These are phyloP conservation scores for Pythium apleroticum DNA, from an alignment of 352 stramenopile genomes.

Conservation along the genomic window DNA sequence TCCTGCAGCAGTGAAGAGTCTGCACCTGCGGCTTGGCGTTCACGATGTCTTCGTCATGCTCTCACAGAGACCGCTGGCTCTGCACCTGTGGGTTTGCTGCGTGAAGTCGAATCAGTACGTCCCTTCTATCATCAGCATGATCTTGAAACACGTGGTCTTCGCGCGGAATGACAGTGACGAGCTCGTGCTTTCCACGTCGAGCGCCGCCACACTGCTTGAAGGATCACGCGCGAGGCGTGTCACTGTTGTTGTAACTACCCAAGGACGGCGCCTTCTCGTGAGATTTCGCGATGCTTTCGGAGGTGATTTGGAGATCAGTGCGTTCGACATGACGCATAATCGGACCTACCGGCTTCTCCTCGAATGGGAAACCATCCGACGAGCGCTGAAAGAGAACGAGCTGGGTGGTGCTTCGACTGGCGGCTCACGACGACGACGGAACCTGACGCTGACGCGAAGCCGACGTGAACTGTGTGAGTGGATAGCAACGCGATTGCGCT, in stretches of 20 bases:
- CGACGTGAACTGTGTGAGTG: slow-evolving; percentile 46
- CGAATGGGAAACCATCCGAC: slow-evolving; percentile 48
- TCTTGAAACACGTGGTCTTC: slow-evolving; percentile 35
- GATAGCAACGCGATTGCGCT: slow-evolving; percentile 48
- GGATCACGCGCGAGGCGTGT: neutral
- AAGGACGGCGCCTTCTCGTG: slow-evolving; percentile 46
- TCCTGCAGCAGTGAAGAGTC: slow-evolving; percentile 33
- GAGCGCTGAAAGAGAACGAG: slow-evolving; percentile 29
- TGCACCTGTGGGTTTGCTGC: slow-evolving; percentile 65
- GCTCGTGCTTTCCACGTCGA: neutral
- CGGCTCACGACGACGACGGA: slow-evolving; percentile 1
- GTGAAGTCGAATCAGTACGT: slow-evolving; percentile 73
- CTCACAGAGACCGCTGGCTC: slow-evolving; percentile 38
- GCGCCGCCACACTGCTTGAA: neutral
- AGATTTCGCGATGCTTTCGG: slow-evolving; percentile 37
- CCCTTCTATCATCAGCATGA: slow-evolving; percentile 37
- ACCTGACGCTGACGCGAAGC: slow-evolving; percentile 45
- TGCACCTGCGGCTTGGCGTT: slow-evolving; percentile 36
- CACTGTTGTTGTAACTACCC: slow-evolving; percentile 27
- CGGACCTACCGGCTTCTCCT: slow-evolving; percentile 44
- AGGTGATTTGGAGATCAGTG: slow-evolving; percentile 47
- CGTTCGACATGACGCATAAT: slow-evolving; percentile 43
- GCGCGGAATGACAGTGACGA: slow-evolving; percentile 1
- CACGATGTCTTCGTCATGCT: slow-evolving; percentile 35
- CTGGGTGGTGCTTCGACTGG: neutral